Evolutionary conservation across 257 asterid species (phyloP), one percentile per base, ranked within the genome.

Genomic region (Solanum piurae): DNA sequence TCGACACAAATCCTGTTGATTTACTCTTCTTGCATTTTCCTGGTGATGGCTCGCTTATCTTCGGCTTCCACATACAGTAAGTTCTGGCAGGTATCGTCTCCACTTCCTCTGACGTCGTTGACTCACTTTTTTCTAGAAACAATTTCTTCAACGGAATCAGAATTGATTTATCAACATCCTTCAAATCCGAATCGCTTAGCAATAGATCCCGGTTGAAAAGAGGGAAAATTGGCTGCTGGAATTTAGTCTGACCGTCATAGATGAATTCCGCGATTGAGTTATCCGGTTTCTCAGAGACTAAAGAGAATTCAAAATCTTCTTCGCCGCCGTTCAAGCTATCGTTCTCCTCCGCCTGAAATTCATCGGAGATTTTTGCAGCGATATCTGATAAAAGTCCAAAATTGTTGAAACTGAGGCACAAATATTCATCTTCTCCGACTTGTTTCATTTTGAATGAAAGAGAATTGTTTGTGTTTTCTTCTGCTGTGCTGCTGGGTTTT

Each of bases 251-350:
- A n/a, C 92, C 91, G 85, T 83, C 90, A 83, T 20, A 80, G 83
- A 84, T 80, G 49, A 91, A 49, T 12, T 93, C 93, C 20, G 71
- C 90, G 20, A 87, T 36, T 34, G 64, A 68, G 9, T 86, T 82
- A 23, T 86, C 93, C 18, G 80, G 25, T 14, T 85, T 92, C 8
- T 90, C 90, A 25, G 89, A 89, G 0, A 92, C 90, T 2, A 94
- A 69, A 73, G 92, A 83, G 84, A 97, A 97, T 83, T 97, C 98
- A 42, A 97, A 95, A 58, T 93, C 98, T 1, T 93, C 96, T 8
- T 89, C 94, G 40, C 80, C 58, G 58, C 25, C 33, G 10, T 46
- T 12, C 55, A 37, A 37, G 58, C n/a, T n/a, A 25, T n/a, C n/a
- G 2, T 40, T 40, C 84, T 27, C 85, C 38, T 38, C 80, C 12